Percentiles rank a stretch among this genome's conserved stretches.
Conservation (phyloP, 1,284 basidiomycete genomes). For the Cryptococcus deneoformans region DNA sequence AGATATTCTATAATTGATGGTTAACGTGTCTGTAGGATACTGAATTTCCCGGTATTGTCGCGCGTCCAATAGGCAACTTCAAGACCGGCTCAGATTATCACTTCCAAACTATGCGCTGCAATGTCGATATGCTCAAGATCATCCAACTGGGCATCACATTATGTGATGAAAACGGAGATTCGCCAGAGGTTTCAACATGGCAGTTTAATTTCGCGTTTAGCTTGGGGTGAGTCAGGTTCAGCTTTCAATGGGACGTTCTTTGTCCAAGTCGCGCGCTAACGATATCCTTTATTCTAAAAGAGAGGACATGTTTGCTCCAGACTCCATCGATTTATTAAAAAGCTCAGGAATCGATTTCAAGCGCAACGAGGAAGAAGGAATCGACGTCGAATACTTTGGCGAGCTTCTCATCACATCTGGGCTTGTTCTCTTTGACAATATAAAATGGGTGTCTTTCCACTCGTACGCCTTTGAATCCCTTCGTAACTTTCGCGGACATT, state of each 20-base stretch:
- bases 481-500: neutral
- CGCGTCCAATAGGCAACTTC: slow-evolving; percentile 93
- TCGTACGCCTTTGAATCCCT: slow-evolving; percentile 62
- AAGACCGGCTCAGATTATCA: slow-evolving; percentile 98
- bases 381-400: slow-evolving; percentile 91
- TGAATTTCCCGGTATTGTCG: slow-evolving; percentile 98
- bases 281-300: slow-evolving; percentile 49
- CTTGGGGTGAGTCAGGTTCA: slow-evolving; percentile 62
- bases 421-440: slow-evolving; percentile 82
- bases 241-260: neutral
- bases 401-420: slow-evolving; percentile 97
- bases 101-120: slow-evolving; percentile 99
- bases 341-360: slow-evolving; percentile 97
- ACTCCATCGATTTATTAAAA: slow-evolving; percentile 90
- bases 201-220: slow-evolving; percentile 99
- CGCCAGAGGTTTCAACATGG: slow-evolving; percentile 91
- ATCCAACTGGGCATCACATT: slow-evolving; percentile 97
- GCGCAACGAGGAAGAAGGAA: slow-evolving; percentile 87
- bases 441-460: slow-evolving; percentile 98
- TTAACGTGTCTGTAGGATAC: slow-evolving; percentile 67
- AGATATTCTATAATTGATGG: neutral
- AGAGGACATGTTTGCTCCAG: slow-evolving; percentile 97
- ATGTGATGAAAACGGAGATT: slow-evolving; percentile 88
- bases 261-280: neutral
- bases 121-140: slow-evolving; percentile 96